Percentiles rank a stretch among this genome's conserved stretches.
These are phyloP conservation scores for Hyphodiscus sp. DNA, from an alignment of 2,329 filamentous ascomycete genomes.

Conservation along the genomic window DNA sequence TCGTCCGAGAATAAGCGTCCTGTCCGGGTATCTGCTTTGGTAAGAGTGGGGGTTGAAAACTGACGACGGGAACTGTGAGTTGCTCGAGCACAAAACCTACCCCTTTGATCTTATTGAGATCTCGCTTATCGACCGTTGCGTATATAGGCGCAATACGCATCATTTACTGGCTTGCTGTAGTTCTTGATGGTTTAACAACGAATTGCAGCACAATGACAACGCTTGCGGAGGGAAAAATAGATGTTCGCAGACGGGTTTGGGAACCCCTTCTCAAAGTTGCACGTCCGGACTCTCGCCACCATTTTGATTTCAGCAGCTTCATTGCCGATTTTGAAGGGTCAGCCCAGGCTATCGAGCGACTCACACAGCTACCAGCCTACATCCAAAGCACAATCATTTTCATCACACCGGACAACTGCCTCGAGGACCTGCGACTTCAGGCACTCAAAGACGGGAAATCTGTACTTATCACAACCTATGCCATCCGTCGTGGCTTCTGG, in stretches of 20 bases:
- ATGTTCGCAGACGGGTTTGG: conserved; percentile 27
- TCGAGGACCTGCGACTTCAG: conserved; percentile 34
- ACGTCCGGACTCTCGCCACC: conserved; percentile 37
- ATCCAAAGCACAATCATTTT: conserved; percentile 29
- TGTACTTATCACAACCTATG: conserved; percentile 36
- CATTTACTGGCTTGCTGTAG: too few species aligned
- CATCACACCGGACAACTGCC: conserved; percentile 38
- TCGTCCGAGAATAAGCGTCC: too few species aligned
- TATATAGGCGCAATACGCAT: too few species aligned
- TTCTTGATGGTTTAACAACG: too few species aligned
- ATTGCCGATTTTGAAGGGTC: conserved; percentile 38
- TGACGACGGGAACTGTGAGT: too few species aligned
- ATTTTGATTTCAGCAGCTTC: conserved; percentile 37
- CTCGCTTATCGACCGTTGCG: too few species aligned
- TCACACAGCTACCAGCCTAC: conserved; percentile 31
- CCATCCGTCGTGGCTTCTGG: conserved; percentile 36
- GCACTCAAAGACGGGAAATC: conserved; percentile 36
- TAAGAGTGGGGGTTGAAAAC: too few species aligned
- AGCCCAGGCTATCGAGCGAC: conserved; percentile 26
- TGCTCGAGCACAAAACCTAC: too few species aligned
- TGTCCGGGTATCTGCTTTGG: too few species aligned
- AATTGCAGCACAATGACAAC: too few species aligned
- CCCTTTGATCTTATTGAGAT: too few species aligned
- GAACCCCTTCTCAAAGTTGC: conserved; percentile 33
- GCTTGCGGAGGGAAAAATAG: too few species aligned